These are phyloP conservation scores for Podaxis sp. DNA, from an alignment of 768 basidiomycete species.

Conservation along the genomic window DNA sequence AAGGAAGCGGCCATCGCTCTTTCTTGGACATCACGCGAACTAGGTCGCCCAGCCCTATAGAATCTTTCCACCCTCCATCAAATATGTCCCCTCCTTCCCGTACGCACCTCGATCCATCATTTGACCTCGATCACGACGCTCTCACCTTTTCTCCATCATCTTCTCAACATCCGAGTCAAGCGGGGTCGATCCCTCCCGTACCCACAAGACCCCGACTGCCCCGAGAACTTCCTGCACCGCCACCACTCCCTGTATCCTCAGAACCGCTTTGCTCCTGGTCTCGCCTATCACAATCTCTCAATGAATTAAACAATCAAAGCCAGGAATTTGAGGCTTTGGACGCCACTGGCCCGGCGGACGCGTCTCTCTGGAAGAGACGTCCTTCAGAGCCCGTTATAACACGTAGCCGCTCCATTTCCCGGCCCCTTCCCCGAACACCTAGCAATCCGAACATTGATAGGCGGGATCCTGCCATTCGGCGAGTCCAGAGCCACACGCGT, in stretches of 20 bases:
- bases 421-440: constrained; percentile 11
- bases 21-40: constrained; percentile 19
- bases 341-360: constrained; percentile 1
- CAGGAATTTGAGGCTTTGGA: neutral
- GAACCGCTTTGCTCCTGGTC: neutral
- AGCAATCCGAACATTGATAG: neutral
- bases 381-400: constrained; percentile 7
- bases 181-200: neutral
- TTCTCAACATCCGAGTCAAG: constrained; percentile 17
- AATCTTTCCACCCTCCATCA: constrained; percentile 44
- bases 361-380: constrained; percentile 14
- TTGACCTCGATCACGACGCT: constrained; percentile 27
- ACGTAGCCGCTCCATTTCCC: constrained; percentile 8
- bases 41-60: constrained; percentile 43
- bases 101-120: constrained; percentile 40
- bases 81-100: constrained; percentile 44
- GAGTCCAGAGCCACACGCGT: constrained; percentile 2
- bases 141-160: constrained; percentile 41
- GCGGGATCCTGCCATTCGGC: neutral
- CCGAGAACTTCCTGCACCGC: constrained; percentile 1
- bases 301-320: neutral
- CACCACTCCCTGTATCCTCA: constrained; percentile 8
- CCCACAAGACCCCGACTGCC: neutral
- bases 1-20: constrained; percentile 30
- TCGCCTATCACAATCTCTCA: neutral